Evolutionary conservation across 1,284 basidiomycete genomes (phyloP).

Genomic region (Apiotrichum veenhuisii): DNA sequence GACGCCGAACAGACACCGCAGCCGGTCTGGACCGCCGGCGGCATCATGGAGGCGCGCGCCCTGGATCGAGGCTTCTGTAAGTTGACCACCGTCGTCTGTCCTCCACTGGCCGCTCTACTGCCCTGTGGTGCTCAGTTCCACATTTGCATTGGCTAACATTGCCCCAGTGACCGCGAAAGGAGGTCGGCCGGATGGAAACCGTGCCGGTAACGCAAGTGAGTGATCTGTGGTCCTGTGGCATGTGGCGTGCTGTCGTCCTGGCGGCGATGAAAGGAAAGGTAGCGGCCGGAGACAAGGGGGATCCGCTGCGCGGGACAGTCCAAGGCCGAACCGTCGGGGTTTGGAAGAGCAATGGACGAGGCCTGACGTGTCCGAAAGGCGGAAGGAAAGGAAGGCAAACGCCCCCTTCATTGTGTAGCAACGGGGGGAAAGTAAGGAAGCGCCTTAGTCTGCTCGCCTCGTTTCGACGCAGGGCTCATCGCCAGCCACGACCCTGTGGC

Average conservation of each 20-base stretch:
- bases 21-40: slow-evolving; percentile 53
- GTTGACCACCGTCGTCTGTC: slow-evolving; percentile 3
- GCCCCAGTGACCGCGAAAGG: slow-evolving; percentile 84
- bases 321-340: too few species aligned
- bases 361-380: too few species aligned
- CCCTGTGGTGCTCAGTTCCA: not conserved
- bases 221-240: slow-evolving; percentile 25
- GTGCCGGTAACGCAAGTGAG: slow-evolving; percentile 82
- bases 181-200: slow-evolving; percentile 77
- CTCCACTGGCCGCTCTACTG: not conserved
- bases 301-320: too few species aligned
- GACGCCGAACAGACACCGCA: not conserved
- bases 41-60: slow-evolving; percentile 73
- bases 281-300: too few species aligned
- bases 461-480: too few species aligned
- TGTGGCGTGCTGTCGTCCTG: not conserved
- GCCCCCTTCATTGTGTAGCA: too few species aligned
- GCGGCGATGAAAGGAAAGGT: too few species aligned
- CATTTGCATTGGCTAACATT: not conserved
- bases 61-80: slow-evolving; percentile 63
- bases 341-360: too few species aligned
- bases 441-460: too few species aligned
- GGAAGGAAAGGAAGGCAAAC: too few species aligned
- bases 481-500: too few species aligned
- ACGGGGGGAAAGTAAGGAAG: too few species aligned